Evolutionary conservation across 306 rosid genomes (phyloP).

Genomic region (Cucurbita moschata): DNA sequence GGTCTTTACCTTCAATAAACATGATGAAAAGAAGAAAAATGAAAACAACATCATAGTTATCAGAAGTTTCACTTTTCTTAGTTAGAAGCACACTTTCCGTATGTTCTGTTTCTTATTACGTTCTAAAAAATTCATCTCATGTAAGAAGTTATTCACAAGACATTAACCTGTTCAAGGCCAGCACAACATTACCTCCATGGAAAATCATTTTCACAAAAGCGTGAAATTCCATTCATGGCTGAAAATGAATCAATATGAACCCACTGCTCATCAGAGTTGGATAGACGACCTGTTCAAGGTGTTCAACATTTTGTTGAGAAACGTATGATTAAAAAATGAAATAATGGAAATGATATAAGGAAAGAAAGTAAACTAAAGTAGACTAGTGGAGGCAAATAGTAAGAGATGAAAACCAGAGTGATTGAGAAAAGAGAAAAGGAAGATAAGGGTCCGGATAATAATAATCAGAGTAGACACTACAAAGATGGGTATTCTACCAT

Average conservation of each 20-base stretch:
- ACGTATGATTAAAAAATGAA: background rate
- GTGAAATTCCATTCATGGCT: slow-evolving; percentile 96
- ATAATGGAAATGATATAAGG: background rate
- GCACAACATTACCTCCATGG: slow-evolving; percentile 63
- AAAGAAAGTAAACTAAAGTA: background rate
- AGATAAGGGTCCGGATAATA: background rate
- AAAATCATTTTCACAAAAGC: slow-evolving; percentile 58
- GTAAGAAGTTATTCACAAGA: background rate
- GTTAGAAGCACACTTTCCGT: background rate
- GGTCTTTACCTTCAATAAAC: background rate
- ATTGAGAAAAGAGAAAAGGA: background rate
- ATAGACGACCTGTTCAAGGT: slow-evolving; percentile 33
- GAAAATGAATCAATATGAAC: slow-evolving; percentile 92
- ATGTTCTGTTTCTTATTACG: background rate
- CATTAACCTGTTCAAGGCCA: background rate
- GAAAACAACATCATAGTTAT: background rate
- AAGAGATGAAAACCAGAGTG: background rate
- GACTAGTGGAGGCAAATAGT: background rate
- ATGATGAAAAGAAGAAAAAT: background rate
- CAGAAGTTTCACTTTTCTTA: background rate
- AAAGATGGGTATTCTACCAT: background rate
- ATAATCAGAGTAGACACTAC: background rate
- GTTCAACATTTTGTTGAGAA: background rate
- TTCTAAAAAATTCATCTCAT: background rate
- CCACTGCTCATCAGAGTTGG: slow-evolving; percentile 37